These are phyloP conservation scores for Candida tibetensis DNA, from an alignment of 805 yeast genomes.

Conservation along the genomic window DNA sequence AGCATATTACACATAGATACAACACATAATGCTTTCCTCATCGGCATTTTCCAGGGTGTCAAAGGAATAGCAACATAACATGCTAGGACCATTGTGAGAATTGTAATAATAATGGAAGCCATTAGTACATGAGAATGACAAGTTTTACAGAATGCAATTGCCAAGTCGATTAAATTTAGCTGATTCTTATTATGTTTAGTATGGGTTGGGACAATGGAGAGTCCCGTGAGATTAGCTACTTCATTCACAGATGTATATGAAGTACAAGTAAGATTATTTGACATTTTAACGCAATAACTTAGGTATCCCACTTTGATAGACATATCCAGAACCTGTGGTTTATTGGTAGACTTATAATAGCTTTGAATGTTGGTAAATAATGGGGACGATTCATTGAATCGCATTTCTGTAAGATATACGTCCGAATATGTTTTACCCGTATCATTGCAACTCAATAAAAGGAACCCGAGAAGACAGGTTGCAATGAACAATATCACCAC, in stretches of 20 bases:
- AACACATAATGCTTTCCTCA: conserved; percentile 26
- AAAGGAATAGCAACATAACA: conserved; percentile 48
- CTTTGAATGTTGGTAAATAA: conserved; percentile 38
- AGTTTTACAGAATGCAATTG: conserved; percentile 42
- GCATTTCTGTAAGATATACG: conserved; percentile 48
- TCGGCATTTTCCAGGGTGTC: conserved; percentile 40
- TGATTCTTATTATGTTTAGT: conserved; percentile 13
- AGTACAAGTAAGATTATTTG: conserved; percentile 35
- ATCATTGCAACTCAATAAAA: conserved; percentile 54
- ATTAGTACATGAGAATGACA: conserved; percentile 56
- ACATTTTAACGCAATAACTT: conserved; percentile 50
- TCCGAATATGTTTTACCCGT: conserved; percentile 42
- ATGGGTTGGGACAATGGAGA: conserved; percentile 29
- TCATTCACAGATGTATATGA: conserved; percentile 24
- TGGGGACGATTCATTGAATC: conserved; percentile 46
- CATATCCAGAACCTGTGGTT: conserved; percentile 37
- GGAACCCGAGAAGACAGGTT: conserved; percentile 50
- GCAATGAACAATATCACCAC: conserved; percentile 45
- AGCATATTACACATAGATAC: conserved; percentile 31
- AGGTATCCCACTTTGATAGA: conserved; percentile 52
- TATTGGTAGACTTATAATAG: conserved; percentile 30
- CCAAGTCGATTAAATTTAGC: conserved; percentile 48
- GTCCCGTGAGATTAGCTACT: conserved; percentile 26
- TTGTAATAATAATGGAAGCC: conserved; percentile 43
- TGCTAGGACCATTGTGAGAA: conserved; percentile 40